Evolutionary conservation across 2,329 filamentous ascomycete species (phyloP).

Genomic region (Thielaviopsis populi): DNA sequence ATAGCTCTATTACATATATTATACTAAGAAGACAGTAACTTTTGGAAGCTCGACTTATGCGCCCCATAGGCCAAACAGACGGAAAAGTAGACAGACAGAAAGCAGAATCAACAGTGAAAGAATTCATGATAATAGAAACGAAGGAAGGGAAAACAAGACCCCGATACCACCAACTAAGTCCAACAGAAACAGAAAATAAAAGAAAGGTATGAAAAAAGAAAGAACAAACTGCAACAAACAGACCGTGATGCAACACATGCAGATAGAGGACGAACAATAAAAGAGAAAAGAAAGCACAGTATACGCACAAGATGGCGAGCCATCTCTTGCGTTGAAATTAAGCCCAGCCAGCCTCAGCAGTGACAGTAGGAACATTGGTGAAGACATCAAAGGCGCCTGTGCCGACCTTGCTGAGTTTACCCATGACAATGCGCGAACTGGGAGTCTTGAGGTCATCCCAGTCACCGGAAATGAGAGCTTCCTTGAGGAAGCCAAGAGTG

Average conservation of each 20-base stretch:
- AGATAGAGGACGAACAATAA: neutral
- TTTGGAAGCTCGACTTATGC: neutral
- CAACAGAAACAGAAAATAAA: neutral
- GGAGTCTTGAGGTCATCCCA: slow-evolving; percentile 78
- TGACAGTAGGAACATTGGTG: slow-evolving; percentile 39
- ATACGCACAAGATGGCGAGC: neutral
- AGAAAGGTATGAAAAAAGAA: neutral
- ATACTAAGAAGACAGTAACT: neutral
- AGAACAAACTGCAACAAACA: neutral
- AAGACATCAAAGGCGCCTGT: slow-evolving; percentile 89
- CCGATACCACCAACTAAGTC: neutral
- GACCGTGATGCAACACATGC: neutral
- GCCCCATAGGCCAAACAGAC: neutral
- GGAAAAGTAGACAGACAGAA: neutral
- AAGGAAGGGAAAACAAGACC: neutral
- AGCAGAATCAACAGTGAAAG: neutral
- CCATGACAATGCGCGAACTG: slow-evolving; percentile 76
- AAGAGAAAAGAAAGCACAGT: neutral
- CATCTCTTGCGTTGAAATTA: neutral
- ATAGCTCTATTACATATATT: neutral
- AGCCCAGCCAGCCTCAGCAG: slow-evolving; percentile 26
- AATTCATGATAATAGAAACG: neutral
- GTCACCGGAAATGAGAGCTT: slow-evolving; percentile 80
- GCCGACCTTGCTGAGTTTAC: slow-evolving; percentile 65
- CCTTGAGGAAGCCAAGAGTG: slow-evolving; percentile 81